Base-by-base conservation (phyloP, 176 grass and related monocot genomes). In the Saccharum officinarum region DNA sequence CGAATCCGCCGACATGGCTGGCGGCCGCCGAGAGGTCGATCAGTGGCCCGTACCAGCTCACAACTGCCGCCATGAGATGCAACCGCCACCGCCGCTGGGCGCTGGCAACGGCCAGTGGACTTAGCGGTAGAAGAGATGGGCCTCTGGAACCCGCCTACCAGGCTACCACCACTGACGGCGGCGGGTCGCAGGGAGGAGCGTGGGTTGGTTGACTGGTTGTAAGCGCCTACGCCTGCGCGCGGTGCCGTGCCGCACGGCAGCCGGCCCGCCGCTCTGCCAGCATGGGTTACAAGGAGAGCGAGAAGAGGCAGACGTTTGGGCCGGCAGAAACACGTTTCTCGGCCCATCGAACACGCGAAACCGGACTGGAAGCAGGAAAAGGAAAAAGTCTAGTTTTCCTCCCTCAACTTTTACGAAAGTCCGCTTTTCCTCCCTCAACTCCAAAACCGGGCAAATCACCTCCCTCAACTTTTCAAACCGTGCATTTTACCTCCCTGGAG, bases 41-140 rank as follows among this genome's bases (percentile, higher is more conserved):
- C 34, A 94, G 89, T 26, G 92, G 92, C 0, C 92, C 92, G 89
- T 94, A 94, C 92, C 92, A 94, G 73, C 92, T 91, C 34, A 91
- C 82, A 11, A 80, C 61, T 1, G 83, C 82, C 28, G 79, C 73
- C 88, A 90, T 90, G 18, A 37, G 59, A 59, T 23, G 2, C 20
- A 3, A 18, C 9, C 22, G 20, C n/a, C 39, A 26, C 26, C 13
- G 59, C 13, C 25, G 63, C 12, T 12, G 34, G 59, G 13, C 25
- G 62, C 12, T 13, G 36, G 33, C 34, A 0, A 14, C 15, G 60
- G 71, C 7, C 45, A 44, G 26, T 17, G 34, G 36, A 25, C 3
- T 36, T 15, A 5, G 79, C 16, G 18, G 10, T 28, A 7, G 26
- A 10, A 30, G 61, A 26, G 7, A n/a, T 15, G 60, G 9, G 20